Evolutionary conservation across 306 rosid genomes (phyloP).

Genomic region (Cyamopsis tetragonoloba): DNA sequence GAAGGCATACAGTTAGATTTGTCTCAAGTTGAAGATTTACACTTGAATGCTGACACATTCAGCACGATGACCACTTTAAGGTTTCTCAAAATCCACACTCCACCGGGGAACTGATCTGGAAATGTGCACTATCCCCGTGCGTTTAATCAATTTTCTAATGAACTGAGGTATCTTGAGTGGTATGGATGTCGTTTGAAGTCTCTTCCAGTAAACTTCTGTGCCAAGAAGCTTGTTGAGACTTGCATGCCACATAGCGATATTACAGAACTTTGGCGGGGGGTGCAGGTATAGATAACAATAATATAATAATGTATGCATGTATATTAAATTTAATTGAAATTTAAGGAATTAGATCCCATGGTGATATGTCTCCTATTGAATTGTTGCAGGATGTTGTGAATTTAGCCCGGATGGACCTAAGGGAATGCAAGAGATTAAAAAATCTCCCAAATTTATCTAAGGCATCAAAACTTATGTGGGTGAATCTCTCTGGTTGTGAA

Average conservation of each 20-base stretch:
- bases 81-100: not conserved
- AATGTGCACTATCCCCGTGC: not conserved
- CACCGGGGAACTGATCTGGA: not conserved
- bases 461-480: not conserved
- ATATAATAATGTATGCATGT: not conserved
- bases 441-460: not conserved
- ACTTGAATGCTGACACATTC: not conserved
- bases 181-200: not conserved
- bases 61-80: not conserved
- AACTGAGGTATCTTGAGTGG: slow-evolving; percentile 10
- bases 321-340: not conserved
- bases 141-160: not conserved
- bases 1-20: not conserved
- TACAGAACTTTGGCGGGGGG: not conserved
- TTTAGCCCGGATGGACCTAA: not conserved
- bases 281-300: not conserved
- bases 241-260: not conserved
- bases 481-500: not conserved
- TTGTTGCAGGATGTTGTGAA: not conserved
- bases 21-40: not conserved
- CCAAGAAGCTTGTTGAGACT: not conserved
- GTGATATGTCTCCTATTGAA: not conserved
- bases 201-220: not conserved
- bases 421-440: not conserved
- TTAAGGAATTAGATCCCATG: not conserved